Conservation (phyloP, 805 yeast species). For the Nakazawaea wyomingensis region DNA sequence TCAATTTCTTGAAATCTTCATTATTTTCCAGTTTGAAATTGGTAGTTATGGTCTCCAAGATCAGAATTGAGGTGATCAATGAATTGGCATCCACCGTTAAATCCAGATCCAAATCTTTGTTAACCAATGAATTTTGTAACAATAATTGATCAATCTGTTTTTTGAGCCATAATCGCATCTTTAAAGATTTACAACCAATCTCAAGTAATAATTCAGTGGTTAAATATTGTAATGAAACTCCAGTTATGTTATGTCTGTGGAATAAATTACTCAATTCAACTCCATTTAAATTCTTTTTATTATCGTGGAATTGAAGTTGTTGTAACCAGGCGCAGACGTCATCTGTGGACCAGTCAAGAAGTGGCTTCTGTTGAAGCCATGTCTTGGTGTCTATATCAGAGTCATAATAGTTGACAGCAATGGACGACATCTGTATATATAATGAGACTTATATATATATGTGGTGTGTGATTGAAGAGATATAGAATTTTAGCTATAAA, state of each 20-base stretch:
- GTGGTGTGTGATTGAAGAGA: no score
- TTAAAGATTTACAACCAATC: constrained; percentile 53
- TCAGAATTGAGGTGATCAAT: constrained; percentile 6
- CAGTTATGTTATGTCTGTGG: constrained; percentile 59
- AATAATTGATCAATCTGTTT: constrained; percentile 52
- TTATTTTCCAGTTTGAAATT: constrained; percentile 1
- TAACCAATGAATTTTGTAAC: constrained; percentile 25
- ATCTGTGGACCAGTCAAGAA: constrained; percentile 7
- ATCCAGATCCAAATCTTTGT: constrained; percentile 15
- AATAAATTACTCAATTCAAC: constrained; percentile 29
- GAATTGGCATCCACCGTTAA: constrained; percentile 4
- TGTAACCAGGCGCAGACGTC: constrained; percentile 7
- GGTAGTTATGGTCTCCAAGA: constrained; percentile 5
- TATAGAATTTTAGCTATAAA: no score
- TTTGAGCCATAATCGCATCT: constrained; percentile 56
- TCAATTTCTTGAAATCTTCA: constrained; percentile 31
- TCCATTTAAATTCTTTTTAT: no score
- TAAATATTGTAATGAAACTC: constrained; percentile 64
- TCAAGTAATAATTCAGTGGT: constrained; percentile 69
- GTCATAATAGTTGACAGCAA: no score
- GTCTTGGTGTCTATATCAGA: not conserved
- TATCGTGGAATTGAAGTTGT: not conserved
- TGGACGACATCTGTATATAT: no score
- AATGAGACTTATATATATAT: no score
- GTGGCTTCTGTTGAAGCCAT: not conserved